These are phyloP conservation scores for Sporothrix schenckii DNA, from an alignment of 2,329 filamentous ascomycete species.

Conservation along the genomic window DNA sequence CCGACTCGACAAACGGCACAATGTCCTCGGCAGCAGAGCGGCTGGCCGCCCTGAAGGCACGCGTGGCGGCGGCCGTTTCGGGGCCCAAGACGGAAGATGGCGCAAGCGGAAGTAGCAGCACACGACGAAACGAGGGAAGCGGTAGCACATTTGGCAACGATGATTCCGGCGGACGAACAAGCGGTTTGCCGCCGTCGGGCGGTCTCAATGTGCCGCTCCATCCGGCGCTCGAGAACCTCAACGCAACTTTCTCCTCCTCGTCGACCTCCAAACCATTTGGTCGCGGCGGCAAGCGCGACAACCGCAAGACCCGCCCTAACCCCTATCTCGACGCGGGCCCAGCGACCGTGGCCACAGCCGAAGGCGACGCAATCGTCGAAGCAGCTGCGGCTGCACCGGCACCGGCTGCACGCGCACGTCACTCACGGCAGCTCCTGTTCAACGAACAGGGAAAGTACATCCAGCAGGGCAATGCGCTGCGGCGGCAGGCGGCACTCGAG, in stretches of 20 bases:
- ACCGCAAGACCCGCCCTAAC: slow-evolving; percentile 51
- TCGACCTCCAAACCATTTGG: slow-evolving; percentile 43
- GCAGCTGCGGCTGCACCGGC: slow-evolving; percentile 53
- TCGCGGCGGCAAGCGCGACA: slow-evolving; percentile 31
- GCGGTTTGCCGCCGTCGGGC: slow-evolving; percentile 47
- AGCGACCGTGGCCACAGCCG: slow-evolving; percentile 52
- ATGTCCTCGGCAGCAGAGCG: slow-evolving; percentile 57
- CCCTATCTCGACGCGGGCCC: slow-evolving; percentile 79
- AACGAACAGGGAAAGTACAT: slow-evolving; percentile 98
- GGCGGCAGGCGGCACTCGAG: slow-evolving; percentile 85
- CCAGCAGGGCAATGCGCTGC: slow-evolving; percentile 84
- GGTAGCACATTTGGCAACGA: slow-evolving; percentile 50
- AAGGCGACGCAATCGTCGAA: slow-evolving; percentile 66
- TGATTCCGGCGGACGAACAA: slow-evolving; percentile 27
- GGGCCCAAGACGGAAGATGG: slow-evolving; percentile 44
- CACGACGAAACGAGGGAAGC: neutral
- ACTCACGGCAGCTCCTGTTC: slow-evolving; percentile 79
- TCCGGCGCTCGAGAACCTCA: slow-evolving; percentile 68
- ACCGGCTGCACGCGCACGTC: slow-evolving; percentile 60
- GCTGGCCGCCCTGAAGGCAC: slow-evolving; percentile 76
- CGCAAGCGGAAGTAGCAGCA: neutral
- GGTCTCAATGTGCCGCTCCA: slow-evolving; percentile 76
- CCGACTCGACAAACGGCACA: slow-evolving; percentile 14
- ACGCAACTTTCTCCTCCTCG: slow-evolving; percentile 48
- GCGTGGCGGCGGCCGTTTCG: slow-evolving; percentile 71